Evolutionary conservation across 805 yeast species (phyloP).

Genomic region (Hanseniaspora meyeri): DNA sequence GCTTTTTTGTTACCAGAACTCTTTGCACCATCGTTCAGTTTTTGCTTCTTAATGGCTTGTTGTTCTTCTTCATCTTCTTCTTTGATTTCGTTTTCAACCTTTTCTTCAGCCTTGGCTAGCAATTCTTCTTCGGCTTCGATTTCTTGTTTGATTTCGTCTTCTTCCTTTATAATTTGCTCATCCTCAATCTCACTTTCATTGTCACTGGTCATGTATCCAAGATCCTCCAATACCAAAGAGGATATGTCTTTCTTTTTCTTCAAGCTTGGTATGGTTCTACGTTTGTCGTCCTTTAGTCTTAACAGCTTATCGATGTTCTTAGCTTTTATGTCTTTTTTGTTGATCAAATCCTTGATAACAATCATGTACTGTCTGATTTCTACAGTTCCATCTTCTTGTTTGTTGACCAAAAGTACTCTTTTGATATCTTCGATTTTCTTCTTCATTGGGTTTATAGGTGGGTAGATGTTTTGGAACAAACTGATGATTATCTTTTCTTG

Average conservation of each 20-base stretch:
- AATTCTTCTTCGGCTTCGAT: conserved; percentile 32
- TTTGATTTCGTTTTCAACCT: conserved; percentile 18
- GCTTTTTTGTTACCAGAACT: conserved; percentile 52
- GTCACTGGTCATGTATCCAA: conserved; percentile 70
- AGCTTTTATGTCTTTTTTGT: conserved; percentile 59
- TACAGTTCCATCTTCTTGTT: conserved; percentile 59
- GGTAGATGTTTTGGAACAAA: conserved; percentile 89
- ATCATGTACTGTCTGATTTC: conserved; percentile 85
- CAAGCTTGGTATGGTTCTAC: conserved; percentile 50
- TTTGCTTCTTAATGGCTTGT: conserved; percentile 12
- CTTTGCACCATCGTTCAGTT: conserved; percentile 14
- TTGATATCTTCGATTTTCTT: conserved; percentile 64
- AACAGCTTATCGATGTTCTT: conserved; percentile 39
- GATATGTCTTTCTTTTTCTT: conserved; percentile 60
- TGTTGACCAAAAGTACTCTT: conserved; percentile 74
- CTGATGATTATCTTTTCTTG: conserved; percentile 78
- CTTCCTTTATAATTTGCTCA: conserved; percentile 46
- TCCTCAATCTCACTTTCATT: conserved; percentile 84
- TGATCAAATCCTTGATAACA: conserved; percentile 69
- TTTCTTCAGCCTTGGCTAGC: conserved; percentile 18
- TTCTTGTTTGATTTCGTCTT: conserved; percentile 19
- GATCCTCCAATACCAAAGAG: conserved; percentile 69
- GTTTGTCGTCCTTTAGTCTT: conserved; percentile 7
- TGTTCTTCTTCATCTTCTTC: conserved; percentile 20
- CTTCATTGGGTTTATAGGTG: conserved; percentile 78